phyloP scores from a whole-genome alignment of 495 filamentous ascomycete genomes.

The Talaromyces ruber region DNA sequence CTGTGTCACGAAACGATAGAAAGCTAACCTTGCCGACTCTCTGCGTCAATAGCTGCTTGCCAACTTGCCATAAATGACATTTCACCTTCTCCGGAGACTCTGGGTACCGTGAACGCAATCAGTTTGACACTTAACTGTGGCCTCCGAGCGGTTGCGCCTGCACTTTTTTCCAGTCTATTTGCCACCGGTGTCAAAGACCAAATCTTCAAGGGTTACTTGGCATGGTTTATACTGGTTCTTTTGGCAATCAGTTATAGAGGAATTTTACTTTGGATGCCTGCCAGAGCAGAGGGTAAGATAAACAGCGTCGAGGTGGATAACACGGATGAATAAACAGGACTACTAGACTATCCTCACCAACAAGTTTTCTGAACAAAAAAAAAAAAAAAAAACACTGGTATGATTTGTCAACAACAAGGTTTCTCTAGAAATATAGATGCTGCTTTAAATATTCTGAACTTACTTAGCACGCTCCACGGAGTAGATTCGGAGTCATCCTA shows the following conservation, averaged over 20 bases:
- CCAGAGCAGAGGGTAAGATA: constrained; percentile 3
- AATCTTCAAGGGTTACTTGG: constrained; percentile 49
- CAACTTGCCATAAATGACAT: constrained; percentile 65
- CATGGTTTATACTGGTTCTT: constrained; percentile 52
- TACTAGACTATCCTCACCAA: neutral
- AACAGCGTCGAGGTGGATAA: neutral
- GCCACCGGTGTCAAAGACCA: constrained; percentile 50
- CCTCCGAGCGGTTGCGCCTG: constrained; percentile 50
- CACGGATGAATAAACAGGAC: neutral
- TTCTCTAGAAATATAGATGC: neutral
- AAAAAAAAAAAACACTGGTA: neutral
- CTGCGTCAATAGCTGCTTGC: constrained; percentile 30
- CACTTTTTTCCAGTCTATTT: constrained; percentile 50
- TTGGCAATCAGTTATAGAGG: constrained; percentile 38
- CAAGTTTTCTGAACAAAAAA: neutral
- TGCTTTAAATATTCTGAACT: neutral
- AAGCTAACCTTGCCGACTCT: neutral
- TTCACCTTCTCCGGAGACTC: constrained; percentile 44
- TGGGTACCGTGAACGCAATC: constrained; percentile 59
- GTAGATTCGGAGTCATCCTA: neutral
- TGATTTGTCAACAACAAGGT: neutral
- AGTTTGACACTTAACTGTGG: constrained; percentile 45
- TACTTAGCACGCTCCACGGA: neutral
- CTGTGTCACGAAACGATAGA: neutral
- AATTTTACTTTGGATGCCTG: constrained; percentile 1